Base-by-base conservation (phyloP, 805 yeast genomes). In the Kodamaea neixiangensis region DNA sequence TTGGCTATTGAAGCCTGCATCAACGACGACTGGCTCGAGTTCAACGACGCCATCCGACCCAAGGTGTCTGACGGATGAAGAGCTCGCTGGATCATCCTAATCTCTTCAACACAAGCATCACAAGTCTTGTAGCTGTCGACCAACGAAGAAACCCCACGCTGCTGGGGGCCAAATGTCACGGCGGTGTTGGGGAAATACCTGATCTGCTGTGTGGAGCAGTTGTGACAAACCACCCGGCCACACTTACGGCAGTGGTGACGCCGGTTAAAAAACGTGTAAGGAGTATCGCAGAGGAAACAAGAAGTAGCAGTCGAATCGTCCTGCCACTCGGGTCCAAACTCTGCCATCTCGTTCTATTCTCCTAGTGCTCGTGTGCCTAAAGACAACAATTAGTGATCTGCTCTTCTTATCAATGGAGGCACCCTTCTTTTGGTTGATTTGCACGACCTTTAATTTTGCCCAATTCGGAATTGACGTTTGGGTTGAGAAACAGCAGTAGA, bases 161-260 rank as follows among this genome's bases (percentile, higher is more conserved):
- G 41, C 19, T 60, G 56, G 19, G 55, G 54, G 15, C 61, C 54
- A 31, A 50, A 55, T 21, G 57, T 54, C 2, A 63, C 58, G 5
- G 41, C 54, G 3, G 65, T 53, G 45, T 55, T 54, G 42, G 63
- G 53, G 43, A 60, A 60, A 49, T 60, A 63, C 31, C 75, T 71
- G 5, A 81, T 74, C 39, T 68, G 66, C 18, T 79, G 73, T 7
- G 71, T 63, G 5, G 93, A 83, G 60, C 97, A 89, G 37, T 64
- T 59, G 25, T 82, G 85, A 66, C 97, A 89, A 14, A 86, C 88
- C 0, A 90, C 85, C 31, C 82, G 73, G 2, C 97, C 97, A 69
- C 97, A 89, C 52, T 73, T 76, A 47, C 94, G 75, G 66, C 97
- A 89, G 65, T 89, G 97, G 68, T 89, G 97, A 50, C 91, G 77